These are phyloP conservation scores for Phlebiopsis gigantea DNA, from an alignment of 768 basidiomycete genomes.

Conservation along the genomic window DNA sequence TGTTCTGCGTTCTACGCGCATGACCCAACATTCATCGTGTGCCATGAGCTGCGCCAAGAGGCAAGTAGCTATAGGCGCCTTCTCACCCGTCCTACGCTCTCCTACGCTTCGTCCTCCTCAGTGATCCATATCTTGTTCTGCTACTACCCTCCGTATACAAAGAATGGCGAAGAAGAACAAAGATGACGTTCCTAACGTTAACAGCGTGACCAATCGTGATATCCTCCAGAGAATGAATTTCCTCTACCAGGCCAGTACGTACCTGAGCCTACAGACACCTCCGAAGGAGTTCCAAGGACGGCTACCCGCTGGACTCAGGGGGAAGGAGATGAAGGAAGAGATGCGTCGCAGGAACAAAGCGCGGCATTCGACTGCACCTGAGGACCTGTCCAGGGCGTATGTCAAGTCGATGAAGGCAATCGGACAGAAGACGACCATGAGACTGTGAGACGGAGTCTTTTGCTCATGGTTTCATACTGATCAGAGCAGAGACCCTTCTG, in stretches of 20 bases:
- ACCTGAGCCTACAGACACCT: constrained; percentile 29
- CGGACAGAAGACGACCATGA: constrained; percentile 70
- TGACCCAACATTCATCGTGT: no score
- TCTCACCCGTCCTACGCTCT: no score
- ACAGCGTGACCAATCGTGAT: constrained; percentile 61
- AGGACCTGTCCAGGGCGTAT: constrained; percentile 62
- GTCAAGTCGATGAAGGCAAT: constrained; percentile 62
- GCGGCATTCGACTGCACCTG: constrained; percentile 25
- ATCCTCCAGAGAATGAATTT: constrained; percentile 82
- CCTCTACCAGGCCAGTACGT: constrained; percentile 75
- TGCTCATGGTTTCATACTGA: background rate
- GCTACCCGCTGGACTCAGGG: background rate
- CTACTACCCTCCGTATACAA: no score
- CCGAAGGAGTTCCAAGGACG: constrained; percentile 18
- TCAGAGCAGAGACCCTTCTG: constrained; percentile 59
- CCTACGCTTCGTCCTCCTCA: no score
- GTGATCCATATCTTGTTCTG: no score
- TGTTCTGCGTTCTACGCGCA: no score
- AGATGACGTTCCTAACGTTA: constrained; percentile 51
- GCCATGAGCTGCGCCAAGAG: no score
- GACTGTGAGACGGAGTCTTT: constrained; percentile 48
- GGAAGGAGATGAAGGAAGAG: background rate
- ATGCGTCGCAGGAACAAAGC: constrained; percentile 24
- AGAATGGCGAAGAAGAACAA: constrained; percentile 75
- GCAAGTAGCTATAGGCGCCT: no score